Evolutionary conservation across 2,329 filamentous ascomycete species (phyloP), one percentile per base, ranked within the genome.

Genomic region (Nigrograna mackinnonii): DNA sequence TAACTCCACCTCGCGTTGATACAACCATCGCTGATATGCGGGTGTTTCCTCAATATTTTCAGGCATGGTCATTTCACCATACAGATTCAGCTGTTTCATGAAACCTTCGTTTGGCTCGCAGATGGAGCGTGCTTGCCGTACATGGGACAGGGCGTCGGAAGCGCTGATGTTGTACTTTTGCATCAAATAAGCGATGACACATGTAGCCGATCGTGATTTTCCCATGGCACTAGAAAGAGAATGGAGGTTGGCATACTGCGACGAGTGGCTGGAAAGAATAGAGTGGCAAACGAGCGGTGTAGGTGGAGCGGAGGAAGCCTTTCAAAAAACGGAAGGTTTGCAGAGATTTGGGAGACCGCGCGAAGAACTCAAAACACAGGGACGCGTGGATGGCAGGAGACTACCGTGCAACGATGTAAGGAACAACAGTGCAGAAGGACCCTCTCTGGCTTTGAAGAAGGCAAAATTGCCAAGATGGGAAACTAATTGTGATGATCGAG

Each of bases 21-120:
- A 89, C 6, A 87, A 67, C 84, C 85, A 89, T 41, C 90, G 83
- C 67, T 94, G 89, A 69, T 97, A 99, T 12, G 79, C 71, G 1
- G 89, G 86, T 35, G 91, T 80, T 7, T 77, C 73, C 50, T 87
- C 85, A 39, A 88, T 73, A 50, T 83, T 77, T 17, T 75, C 79
- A 1, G 91, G 89, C 53, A 86, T 92, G 35, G 84, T 84, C 89
- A 96, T 96, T 52, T 86, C 76, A 75, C 90, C 87, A 77, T 92
- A 99, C 40, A 97, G 75, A 54, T 86, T 78, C 4, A 99, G 79
- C 69, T 99, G 94, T 37, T 83, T 75, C 84, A 92, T 91, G 77
- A 99, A 99, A 20, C 91, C 92, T 22, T 83, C 75, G 65, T 99
- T 99, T 3, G 94, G 94, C 61, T 95, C 89, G 47, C 87, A 91